Percentiles rank a stretch among this genome's conserved stretches.
These are phyloP conservation scores for Ramalina peruviana DNA, from an alignment of 495 filamentous ascomycete genomes.

Conservation along the genomic window DNA sequence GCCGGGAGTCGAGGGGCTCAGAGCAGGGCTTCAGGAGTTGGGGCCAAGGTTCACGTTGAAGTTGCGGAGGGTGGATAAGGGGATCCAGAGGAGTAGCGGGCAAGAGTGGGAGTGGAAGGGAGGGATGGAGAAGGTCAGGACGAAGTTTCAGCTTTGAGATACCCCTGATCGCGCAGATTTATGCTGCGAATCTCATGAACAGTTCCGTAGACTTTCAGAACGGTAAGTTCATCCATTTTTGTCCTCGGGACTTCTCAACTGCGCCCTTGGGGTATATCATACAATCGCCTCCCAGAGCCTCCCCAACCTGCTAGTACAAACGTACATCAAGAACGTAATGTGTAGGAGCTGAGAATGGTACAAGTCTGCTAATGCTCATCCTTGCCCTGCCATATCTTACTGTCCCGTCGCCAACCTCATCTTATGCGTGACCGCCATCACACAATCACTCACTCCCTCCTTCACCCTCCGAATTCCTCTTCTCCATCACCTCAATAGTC, in stretches of 20 bases:
- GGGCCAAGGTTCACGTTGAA: slow-evolving; percentile 69
- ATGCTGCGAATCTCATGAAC: no score
- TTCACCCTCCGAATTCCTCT: slow-evolving; percentile 1
- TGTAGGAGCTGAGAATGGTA: no score
- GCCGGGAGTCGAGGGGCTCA: slow-evolving; percentile 65
- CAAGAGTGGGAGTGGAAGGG: slow-evolving; percentile 95
- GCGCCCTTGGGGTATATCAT: not conserved
- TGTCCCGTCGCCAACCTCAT: no score
- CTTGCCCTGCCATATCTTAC: no score
- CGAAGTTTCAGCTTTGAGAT: slow-evolving; percentile 71
- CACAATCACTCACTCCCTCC: not conserved
- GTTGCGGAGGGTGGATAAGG: slow-evolving; percentile 80
- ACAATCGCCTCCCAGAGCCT: not conserved
- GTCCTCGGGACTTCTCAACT: no score
- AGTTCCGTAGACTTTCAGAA: no score
- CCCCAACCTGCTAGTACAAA: not conserved
- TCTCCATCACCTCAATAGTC: slow-evolving; percentile 10
- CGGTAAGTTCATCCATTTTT: no score
- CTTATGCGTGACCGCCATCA: no score
- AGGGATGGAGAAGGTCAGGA: slow-evolving; percentile 82
- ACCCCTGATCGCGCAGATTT: no score
- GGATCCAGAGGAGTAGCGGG: slow-evolving; percentile 64
- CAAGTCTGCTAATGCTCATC: no score
- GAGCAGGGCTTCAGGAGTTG: slow-evolving; percentile 45
- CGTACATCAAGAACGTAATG: no score